A percentile compares a stretch with the other conserved stretches of the same genome.
phyloP scores from a whole-genome alignment of 2,329 filamentous ascomycete genomes.

The Penicillium sp. region DNA sequence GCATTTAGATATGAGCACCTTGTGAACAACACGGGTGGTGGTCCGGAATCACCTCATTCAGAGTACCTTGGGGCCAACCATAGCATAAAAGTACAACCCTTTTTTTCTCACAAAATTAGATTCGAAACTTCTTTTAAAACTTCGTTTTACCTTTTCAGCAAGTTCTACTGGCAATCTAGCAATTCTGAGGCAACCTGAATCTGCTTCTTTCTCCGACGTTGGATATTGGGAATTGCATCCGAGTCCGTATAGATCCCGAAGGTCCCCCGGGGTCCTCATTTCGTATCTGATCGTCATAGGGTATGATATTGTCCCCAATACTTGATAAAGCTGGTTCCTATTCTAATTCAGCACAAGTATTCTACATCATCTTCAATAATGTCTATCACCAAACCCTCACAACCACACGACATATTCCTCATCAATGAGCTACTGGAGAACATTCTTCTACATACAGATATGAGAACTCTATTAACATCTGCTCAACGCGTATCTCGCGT shows the following conservation, averaged over 20 bases:
- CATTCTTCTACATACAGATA: constrained; percentile 11
- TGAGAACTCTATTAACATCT: constrained; percentile 6
- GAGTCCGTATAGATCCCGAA: constrained; percentile 3
- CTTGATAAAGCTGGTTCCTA: neutral
- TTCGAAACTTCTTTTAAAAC: neutral
- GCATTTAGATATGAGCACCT: constrained; percentile 6
- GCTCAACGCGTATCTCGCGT: constrained; percentile 6
- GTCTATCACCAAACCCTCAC: neutral
- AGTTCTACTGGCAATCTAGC: neutral
- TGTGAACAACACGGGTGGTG: neutral
- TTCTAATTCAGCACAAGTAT: neutral
- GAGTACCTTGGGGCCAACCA: constrained; percentile 9
- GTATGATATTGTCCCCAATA: neutral
- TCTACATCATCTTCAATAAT: neutral
- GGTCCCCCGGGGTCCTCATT: constrained; percentile 8
- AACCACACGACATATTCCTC: constrained; percentile 5
- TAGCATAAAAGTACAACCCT: neutral
- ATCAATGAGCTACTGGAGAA: constrained; percentile 10
- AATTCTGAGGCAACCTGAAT: neutral
- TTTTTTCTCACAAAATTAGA: neutral
- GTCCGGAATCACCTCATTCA: constrained; percentile 2
- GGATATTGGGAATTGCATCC: neutral
- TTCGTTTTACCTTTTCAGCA: neutral
- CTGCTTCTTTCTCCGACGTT: neutral
- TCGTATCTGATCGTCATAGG: constrained; percentile 8